Evolutionary conservation across 2,329 filamentous ascomycete species (phyloP).

Genomic region (Aspergillus pseudoterreus): DNA sequence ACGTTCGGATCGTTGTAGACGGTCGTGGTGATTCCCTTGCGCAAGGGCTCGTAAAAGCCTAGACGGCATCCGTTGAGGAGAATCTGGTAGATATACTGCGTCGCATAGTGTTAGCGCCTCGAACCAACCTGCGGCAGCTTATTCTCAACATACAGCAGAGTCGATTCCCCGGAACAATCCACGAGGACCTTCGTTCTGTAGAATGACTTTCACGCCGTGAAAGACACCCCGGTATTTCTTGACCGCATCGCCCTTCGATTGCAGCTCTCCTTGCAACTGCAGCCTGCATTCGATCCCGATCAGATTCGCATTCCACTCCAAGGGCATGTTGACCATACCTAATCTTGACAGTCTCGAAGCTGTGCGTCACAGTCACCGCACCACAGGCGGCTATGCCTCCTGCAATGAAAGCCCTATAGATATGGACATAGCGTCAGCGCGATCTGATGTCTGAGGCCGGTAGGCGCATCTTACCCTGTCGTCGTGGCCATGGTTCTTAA

Average conservation of each 20-base stretch:
- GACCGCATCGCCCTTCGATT: slow-evolving; percentile 77
- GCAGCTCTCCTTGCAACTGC: slow-evolving; percentile 94
- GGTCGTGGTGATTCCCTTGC: slow-evolving; percentile 64
- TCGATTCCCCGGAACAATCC: slow-evolving; percentile 87
- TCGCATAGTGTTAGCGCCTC: slow-evolving; percentile 6
- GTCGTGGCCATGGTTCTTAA: slow-evolving; percentile 51
- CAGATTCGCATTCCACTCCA: neutral
- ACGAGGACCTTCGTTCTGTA: slow-evolving; percentile 80
- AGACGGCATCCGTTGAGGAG: slow-evolving; percentile 93
- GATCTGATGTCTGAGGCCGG: neutral
- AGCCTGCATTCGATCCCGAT: slow-evolving; percentile 53
- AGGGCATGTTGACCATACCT: slow-evolving; percentile 54
- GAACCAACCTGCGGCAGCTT: neutral
- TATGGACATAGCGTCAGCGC: neutral
- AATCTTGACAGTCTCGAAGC: slow-evolving; percentile 98
- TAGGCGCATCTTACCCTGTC: slow-evolving; percentile 38
- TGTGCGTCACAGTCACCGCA: slow-evolving; percentile 94
- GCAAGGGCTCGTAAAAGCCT: slow-evolving; percentile 96
- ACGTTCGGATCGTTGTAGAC: slow-evolving; percentile 69
- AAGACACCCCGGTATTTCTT: slow-evolving; percentile 87
- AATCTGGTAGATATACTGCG: slow-evolving; percentile 86
- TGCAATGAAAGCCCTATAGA: slow-evolving; percentile 75
- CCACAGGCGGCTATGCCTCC: slow-evolving; percentile 96
- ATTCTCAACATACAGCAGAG: slow-evolving; percentile 58
- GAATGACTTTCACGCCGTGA: slow-evolving; percentile 85